Percentiles rank a stretch among this genome's conserved stretches.
Evolutionary conservation across 768 basidiomycete genomes (phyloP).

Genomic region (Floccularia luteovirens): DNA sequence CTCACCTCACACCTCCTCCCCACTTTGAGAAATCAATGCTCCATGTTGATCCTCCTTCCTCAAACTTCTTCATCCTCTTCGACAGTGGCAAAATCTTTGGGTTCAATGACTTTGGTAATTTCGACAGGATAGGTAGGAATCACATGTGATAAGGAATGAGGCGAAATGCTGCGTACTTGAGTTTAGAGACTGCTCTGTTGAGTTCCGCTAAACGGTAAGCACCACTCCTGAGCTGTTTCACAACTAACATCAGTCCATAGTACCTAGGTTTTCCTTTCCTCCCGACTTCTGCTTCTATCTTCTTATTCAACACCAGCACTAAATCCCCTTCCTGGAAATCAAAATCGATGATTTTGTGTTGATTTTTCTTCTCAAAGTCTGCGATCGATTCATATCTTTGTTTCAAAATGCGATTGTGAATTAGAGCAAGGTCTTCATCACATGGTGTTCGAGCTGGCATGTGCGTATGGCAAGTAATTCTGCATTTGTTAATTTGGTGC

Average conservation of each 20-base stretch:
- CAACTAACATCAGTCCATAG: conserved; percentile 17
- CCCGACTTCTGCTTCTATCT: conserved; percentile 11
- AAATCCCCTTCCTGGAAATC: conserved; percentile 22
- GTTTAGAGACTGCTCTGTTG: conserved; percentile 6
- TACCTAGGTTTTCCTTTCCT: conserved; percentile 16
- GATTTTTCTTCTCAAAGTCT: conserved; percentile 9
- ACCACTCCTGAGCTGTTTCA: conserved; percentile 10
- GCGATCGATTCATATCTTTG: conserved; percentile 8
- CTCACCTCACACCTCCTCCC: too few relatives aligned
- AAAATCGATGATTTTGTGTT: conserved; percentile 14
- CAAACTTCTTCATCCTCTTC: too few relatives aligned
- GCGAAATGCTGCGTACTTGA: conserved; percentile 6
- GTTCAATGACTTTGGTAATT: too few relatives aligned
- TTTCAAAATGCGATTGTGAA: conserved; percentile 9
- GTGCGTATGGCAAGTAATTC: conserved; percentile 14
- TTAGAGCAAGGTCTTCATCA: conserved; percentile 2
- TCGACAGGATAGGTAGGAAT: too few relatives aligned
- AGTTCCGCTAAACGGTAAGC: conserved; percentile 10
- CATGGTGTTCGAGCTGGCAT: conserved; percentile 15
- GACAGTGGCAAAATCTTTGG: too few relatives aligned
- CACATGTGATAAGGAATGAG: conserved; percentile 7
- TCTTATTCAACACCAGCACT: conserved; percentile 24
- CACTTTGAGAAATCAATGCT: too few relatives aligned
- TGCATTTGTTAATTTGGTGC: conserved; percentile 10
- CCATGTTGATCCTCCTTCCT: too few relatives aligned